phyloP scores from a whole-genome alignment of 805 yeast species.

The Zygotorulaspora danielsina region DNA sequence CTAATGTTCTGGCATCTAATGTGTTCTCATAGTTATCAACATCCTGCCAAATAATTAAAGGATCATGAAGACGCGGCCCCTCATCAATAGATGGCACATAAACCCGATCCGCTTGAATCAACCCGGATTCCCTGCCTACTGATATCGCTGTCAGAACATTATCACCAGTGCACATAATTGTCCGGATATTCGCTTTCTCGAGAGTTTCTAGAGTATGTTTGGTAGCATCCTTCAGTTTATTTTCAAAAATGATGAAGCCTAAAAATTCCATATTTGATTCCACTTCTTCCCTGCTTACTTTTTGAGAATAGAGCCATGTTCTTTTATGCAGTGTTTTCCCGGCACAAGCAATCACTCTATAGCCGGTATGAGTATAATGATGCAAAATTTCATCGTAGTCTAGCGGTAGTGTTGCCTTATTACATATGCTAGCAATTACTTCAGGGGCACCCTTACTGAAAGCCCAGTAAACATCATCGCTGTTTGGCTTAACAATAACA shows the following conservation, averaged over 20 bases:
- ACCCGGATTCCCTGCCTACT: conserved; percentile 80
- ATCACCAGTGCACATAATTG: conserved; percentile 97
- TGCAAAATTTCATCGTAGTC: conserved; percentile 71
- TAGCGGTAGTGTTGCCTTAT: conserved; percentile 62
- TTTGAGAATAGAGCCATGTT: conserved; percentile 49
- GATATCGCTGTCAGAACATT: conserved; percentile 91
- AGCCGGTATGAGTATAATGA: conserved; percentile 88
- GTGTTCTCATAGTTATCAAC: conserved; percentile 52
- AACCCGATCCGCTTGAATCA: conserved; percentile 48
- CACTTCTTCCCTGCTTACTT: conserved; percentile 54
- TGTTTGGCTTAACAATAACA: conserved; percentile 55
- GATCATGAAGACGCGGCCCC: conserved; percentile 20
- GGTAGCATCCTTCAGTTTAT: conserved; percentile 74
- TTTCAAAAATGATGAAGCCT: conserved; percentile 91
- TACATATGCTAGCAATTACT: conserved; percentile 75
- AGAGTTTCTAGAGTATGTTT: conserved; percentile 55
- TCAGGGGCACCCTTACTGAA: conserved; percentile 98
- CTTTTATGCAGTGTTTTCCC: conserved; percentile 46
- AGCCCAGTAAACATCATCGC: conserved; percentile 42
- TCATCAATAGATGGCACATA: conserved; percentile 60
- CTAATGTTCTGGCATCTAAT: conserved; percentile 62
- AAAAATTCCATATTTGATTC: conserved; percentile 68
- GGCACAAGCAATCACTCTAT: conserved; percentile 93
- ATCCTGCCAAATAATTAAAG: conserved; percentile 58
- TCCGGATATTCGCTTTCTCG: conserved; percentile 66